phyloP scores from a whole-genome alignment of 2,329 filamentous ascomycete genomes.

The Rutstroemia sp. region DNA sequence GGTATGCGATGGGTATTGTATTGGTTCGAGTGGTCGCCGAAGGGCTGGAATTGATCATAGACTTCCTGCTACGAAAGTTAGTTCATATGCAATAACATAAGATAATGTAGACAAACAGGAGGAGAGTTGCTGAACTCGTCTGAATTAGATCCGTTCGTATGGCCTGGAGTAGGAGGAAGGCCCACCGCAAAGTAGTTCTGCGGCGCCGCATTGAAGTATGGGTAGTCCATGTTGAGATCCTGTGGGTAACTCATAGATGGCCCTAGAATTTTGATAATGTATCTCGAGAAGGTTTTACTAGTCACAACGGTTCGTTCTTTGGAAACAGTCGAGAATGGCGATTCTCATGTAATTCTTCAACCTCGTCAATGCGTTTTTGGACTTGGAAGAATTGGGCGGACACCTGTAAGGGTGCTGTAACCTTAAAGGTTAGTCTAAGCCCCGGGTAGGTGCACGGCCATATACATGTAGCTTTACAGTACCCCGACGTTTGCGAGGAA shows the following conservation, averaged over 20 bases:
- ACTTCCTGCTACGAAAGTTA: constrained; percentile 24
- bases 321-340: no score
- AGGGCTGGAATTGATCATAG: constrained; percentile 26
- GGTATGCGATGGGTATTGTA: constrained; percentile 12
- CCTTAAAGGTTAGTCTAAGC: no score
- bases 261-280: no score
- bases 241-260: not conserved
- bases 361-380: no score
- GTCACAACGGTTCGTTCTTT: no score
- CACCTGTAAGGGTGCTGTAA: no score
- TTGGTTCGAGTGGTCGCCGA: constrained; percentile 23
- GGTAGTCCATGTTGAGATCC: constrained; percentile 44
- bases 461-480: no score
- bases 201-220: constrained; percentile 40
- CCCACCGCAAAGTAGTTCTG: constrained; percentile 42
- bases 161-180: constrained; percentile 33
- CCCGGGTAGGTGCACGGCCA: no score
- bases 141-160: constrained; percentile 31
- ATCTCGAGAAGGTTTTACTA: no score
- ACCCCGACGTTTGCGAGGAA: no score
- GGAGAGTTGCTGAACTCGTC: constrained; percentile 40
- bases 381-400: no score
- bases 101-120: constrained; percentile 27
- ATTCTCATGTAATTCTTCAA: no score
- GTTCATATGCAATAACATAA: not conserved